These are phyloP conservation scores for Cicer yamashitae DNA, from an alignment of 306 rosid genomes.

Conservation along the genomic window DNA sequence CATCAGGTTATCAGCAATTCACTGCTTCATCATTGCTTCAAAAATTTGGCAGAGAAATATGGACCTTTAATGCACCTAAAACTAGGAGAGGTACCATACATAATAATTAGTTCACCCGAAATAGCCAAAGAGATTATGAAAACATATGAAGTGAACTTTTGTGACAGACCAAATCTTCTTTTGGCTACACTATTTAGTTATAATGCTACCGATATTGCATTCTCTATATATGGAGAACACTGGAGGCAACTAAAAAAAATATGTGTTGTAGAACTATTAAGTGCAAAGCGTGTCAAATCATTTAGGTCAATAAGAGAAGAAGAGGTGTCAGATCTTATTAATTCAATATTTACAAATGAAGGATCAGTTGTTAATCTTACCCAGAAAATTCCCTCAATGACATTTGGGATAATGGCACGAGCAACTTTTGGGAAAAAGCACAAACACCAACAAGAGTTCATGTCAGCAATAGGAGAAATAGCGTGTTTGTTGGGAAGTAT, in stretches of 20 bases:
- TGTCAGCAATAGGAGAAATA: too few relatives aligned
- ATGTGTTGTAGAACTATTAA: constrained; percentile 46
- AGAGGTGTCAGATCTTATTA: constrained; percentile 12
- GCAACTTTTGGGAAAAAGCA: constrained; percentile 28
- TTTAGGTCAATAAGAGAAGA: constrained; percentile 44
- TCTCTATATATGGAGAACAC: constrained; percentile 29
- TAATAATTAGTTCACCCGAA: constrained; percentile 38
- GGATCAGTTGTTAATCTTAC: constrained; percentile 37
- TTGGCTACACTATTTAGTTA: background rate
- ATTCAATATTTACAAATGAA: constrained; percentile 34
- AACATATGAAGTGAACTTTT: constrained; percentile 33
- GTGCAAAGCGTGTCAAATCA: constrained; percentile 45
- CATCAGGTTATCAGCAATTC: background rate
- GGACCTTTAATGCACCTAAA: constrained; percentile 43
- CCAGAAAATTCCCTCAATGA: background rate
- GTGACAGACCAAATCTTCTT: background rate
- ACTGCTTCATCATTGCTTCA: constrained; percentile 6
- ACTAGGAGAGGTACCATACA: constrained; percentile 42
- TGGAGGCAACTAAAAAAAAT: constrained; percentile 50
- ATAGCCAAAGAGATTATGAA: constrained; percentile 32
- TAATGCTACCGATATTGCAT: background rate
- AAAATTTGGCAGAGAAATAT: constrained; percentile 16
- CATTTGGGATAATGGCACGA: background rate
- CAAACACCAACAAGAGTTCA: background rate
- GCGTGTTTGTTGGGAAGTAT: too few relatives aligned